Base-by-base conservation (phyloP, 352 stramenopile genomes). In the Phytophthora citricola region DNA sequence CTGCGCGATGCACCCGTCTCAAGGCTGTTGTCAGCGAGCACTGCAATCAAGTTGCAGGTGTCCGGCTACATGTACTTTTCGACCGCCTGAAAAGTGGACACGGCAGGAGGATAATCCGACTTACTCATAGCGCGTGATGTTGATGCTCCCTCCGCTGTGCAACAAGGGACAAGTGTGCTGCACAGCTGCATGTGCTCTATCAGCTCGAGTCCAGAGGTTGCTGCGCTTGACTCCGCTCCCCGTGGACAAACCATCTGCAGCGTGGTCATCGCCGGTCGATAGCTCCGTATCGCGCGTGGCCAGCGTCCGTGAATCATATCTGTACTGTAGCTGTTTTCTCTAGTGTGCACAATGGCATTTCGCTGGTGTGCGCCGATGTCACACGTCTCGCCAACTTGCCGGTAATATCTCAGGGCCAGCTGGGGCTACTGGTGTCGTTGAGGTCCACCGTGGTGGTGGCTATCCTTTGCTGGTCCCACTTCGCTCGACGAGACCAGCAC, bases 21-120 rank as follows among this genome's bases (percentile, higher is more conserved):
- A 72, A 58, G 38, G 8, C 15, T 15, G 34, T 12, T 17, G 36
- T 38, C 27, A 45, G 32, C 24, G 15, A 69, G 46, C 38, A 15
- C 39, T 62, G 50, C 63, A 62, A 71, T 71, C 63, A 71, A 62
- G 43, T 51, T 36, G 50, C 14, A n/a, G 38, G 15, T 20, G 7
- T 36, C 31, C 31, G 31, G 31, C 29, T 34, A 34, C 29, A 32
- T 20, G 7, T 17, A 43, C 38, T 20, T 20, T 17, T 36, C 44
- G 46, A 29, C 17, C 26, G 40, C 31, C 49, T 45, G 17, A 50
- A 68, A 75, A 68, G 56, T 75, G 67, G 67, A 75, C 67, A 75
- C 50, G 66, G 46, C n/a, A 34, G 27, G 39, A 22, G 58, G 26
- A 58, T 70, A 66, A 66, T 54, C 60, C 46, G 20, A 51, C 40